Evolutionary conservation across 345 rosid genomes (phyloP), one percentile per base, ranked within the genome.

Genomic region (Mangifera indica): DNA sequence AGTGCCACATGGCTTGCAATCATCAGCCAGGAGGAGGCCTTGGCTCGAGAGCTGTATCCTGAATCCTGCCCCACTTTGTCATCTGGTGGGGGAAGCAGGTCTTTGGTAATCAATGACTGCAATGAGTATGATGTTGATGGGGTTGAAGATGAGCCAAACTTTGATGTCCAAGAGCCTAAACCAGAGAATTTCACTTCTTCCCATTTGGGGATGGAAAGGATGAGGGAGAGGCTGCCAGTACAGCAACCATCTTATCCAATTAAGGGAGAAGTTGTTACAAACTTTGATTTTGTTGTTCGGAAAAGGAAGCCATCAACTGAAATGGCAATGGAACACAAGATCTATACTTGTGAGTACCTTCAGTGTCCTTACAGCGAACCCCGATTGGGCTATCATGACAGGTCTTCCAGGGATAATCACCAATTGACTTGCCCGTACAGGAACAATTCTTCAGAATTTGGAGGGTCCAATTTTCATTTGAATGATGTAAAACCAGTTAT

Each of bases 1-100:
- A 87, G 92, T 26, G 79, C 96, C 45, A 87, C 95, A n/a, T 94
- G 97, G 98, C 87, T 89, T 21, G 89, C 98, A 22, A 89, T 89
- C 70, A 90, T 94, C 75, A 89, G 84, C 77, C 82, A 81, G 69
- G 98, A 92, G 77, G 96, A 92, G 76, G 72, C 81, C 34, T 63
- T 84, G 82, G 87, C 86, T 17, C 70, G 89, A 15, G 87, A 74
- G 65, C 88, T 74, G 25, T 76, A 82, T 62, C 88, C 98, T 0
- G 87, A 85, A 32, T 77, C 85, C 56, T 88, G 93, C 80, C 84
- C 82, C 5, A 90, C 87, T 0, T 0, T 89, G 76, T 77, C 82
- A n/a, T 81, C 83, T 3, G 69, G 77, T 0, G 88, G 90, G 6
- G 97, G 81, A 58, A 80, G 78, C 66, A 81, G 84, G 14, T 84